Percentiles rank a stretch among this genome's conserved stretches.
phyloP scores from a whole-genome alignment of 1,284 basidiomycete species.

The Phellinidium pouzarii region DNA sequence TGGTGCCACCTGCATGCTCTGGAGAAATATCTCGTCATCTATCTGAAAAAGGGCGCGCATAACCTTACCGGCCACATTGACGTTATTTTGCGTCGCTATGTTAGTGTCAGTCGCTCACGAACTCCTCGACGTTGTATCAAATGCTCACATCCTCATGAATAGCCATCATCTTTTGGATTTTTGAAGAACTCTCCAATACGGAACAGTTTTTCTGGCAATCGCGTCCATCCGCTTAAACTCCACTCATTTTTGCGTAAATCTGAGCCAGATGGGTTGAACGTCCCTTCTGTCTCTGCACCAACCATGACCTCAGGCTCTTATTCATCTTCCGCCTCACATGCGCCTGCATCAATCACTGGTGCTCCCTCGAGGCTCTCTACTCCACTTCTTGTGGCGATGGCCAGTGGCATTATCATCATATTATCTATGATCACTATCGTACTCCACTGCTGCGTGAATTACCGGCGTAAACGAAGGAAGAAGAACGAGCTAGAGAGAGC shows the following conservation, averaged over 20 bases:
- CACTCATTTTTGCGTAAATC: not conserved
- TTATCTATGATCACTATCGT: not conserved
- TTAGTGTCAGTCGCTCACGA: too few relatives aligned
- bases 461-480: not conserved
- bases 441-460: constrained; percentile 6
- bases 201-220: not conserved
- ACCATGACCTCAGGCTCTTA: not conserved
- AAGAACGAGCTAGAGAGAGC: not conserved
- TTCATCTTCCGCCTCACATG: not conserved
- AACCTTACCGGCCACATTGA: too few relatives aligned
- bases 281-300: not conserved
- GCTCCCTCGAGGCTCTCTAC: not conserved
- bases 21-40: not conserved
- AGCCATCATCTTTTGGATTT: not conserved
- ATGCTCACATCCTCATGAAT: not conserved
- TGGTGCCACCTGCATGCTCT: not conserved
- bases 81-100: too few relatives aligned
- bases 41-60: too few relatives aligned
- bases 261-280: not conserved
- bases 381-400: not conserved
- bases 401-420: not conserved
- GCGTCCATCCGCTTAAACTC: not conserved
- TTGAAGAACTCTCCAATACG: not conserved
- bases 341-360: not conserved
- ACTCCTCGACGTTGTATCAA: not conserved